Conservation (phyloP, 169 alveolate genomes). For the Plasmodium gonderi region DNA sequence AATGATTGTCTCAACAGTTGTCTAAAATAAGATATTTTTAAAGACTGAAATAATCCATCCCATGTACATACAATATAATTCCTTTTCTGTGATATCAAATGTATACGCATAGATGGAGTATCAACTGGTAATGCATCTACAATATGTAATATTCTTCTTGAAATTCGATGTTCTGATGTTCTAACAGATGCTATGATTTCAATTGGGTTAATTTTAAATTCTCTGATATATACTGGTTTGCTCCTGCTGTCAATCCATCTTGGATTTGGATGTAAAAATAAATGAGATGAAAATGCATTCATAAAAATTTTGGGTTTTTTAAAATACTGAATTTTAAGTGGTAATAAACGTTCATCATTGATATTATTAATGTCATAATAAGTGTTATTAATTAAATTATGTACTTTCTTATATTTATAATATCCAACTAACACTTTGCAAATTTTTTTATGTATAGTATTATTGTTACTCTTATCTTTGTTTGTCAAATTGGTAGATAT, state of each 20-base stretch:
- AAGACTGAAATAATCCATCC: conserved; percentile 88
- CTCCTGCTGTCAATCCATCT: conserved; percentile 83
- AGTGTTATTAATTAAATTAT: conserved; percentile 56
- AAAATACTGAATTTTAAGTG: conserved; percentile 75
- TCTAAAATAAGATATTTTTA: conserved; percentile 88
- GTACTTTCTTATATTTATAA: conserved; percentile 57
- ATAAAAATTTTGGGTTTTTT: conserved; percentile 73
- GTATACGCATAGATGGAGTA: conserved; percentile 92
- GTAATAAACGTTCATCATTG: conserved; percentile 51
- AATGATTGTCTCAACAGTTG: conserved; percentile 90
- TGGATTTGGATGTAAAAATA: conserved; percentile 84
- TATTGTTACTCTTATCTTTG: neutral
- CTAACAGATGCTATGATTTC: conserved; percentile 89
- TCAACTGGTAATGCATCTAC: conserved; percentile 93
- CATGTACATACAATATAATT: conserved; percentile 85
- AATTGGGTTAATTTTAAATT: conserved; percentile 85
- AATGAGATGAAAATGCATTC: conserved; percentile 76
- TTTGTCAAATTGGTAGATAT: neutral
- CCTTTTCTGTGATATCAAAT: conserved; percentile 86
- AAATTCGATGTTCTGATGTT: conserved; percentile 89
- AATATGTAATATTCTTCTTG: conserved; percentile 88
- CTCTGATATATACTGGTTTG: conserved; percentile 88
- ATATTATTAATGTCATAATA: conserved; percentile 39
- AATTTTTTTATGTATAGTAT: conserved; percentile 14
- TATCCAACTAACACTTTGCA: conserved; percentile 53